Percentiles rank a stretch among this genome's conserved stretches.
Conservation (phyloP, 169 alveolate genomes). For the Cystoisospora suis region DNA sequence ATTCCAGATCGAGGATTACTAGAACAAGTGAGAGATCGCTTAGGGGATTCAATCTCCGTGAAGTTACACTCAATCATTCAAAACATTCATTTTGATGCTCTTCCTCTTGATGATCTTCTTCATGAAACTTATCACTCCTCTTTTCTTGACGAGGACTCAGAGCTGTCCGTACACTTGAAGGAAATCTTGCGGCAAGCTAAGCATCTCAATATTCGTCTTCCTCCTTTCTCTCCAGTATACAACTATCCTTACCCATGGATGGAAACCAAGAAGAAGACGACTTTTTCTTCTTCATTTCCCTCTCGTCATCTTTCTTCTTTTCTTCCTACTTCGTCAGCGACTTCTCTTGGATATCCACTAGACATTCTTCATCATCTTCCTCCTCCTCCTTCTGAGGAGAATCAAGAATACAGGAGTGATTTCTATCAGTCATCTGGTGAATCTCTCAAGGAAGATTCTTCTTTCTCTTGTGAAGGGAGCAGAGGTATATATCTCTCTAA, state of each 20-base stretch:
- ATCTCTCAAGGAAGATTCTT: no score
- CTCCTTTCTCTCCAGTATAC: constrained; percentile 29
- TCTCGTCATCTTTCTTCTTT: neutral
- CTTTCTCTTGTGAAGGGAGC: no score
- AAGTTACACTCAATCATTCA: neutral
- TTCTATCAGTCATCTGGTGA: no score
- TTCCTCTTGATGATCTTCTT: neutral
- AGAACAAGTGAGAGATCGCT: neutral
- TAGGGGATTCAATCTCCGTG: neutral
- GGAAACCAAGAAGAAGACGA: neutral
- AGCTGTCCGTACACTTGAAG: neutral
- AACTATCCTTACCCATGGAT: constrained; percentile 28
- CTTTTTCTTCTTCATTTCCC: neutral
- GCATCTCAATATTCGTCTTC: neutral
- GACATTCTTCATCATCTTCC: neutral
- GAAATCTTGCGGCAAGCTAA: neutral
- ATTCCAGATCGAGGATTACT: no score
- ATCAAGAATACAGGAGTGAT: no score
- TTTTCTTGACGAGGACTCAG: no score
- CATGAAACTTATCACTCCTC: neutral
- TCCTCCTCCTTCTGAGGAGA: no score
- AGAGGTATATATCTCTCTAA: no score
- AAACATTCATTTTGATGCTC: neutral
- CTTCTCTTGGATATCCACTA: neutral
- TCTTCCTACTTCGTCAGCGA: neutral